Conservation (phyloP, 1,284 basidiomycete genomes). For the Marasmius tenuissimus region DNA sequence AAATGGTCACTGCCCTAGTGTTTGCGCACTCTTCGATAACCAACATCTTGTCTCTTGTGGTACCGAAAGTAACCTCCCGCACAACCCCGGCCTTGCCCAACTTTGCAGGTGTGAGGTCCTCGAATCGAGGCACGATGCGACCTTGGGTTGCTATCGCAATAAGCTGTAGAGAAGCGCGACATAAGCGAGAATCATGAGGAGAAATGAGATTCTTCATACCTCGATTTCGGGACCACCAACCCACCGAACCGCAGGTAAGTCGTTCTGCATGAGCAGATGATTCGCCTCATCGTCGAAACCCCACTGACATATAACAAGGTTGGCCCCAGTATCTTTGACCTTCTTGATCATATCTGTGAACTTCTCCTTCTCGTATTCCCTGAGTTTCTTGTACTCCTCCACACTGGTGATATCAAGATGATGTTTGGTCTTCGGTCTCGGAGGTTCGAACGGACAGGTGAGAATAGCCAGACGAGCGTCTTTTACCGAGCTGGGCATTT, state of each 20-base stretch:
- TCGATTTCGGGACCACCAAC: constrained; percentile 99
- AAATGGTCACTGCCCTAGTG: constrained; percentile 94
- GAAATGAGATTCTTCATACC: constrained; percentile 43
- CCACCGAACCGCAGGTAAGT: constrained; percentile 98
- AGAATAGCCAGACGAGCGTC: constrained; percentile 96
- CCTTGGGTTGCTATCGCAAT: constrained; percentile 99
- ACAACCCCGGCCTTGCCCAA: constrained; percentile 93
- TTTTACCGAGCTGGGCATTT: constrained; percentile 89
- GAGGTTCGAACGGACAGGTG: constrained; percentile 98
- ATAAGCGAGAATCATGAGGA: neutral
- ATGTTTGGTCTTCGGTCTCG: constrained; percentile 99
- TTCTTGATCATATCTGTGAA: constrained; percentile 96
- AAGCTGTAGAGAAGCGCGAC: constrained; percentile 48
- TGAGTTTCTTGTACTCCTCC: constrained; percentile 96
- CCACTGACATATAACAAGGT: constrained; percentile 99
- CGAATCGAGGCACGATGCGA: constrained; percentile 96
- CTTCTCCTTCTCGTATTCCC: constrained; percentile 95
- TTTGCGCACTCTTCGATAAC: constrained; percentile 99
- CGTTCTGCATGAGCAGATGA: constrained; percentile 96
- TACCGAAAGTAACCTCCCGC: constrained; percentile 93
- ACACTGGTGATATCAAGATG: constrained; percentile 97
- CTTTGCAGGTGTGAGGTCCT: constrained; percentile 90
- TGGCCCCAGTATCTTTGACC: constrained; percentile 98
- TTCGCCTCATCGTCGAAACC: constrained; percentile 99
- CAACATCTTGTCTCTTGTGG: constrained; percentile 98